Percentiles rank a stretch among this genome's conserved stretches.
Conservation (phyloP, 179 eudicot genomes). For the Silene noctiflora region DNA sequence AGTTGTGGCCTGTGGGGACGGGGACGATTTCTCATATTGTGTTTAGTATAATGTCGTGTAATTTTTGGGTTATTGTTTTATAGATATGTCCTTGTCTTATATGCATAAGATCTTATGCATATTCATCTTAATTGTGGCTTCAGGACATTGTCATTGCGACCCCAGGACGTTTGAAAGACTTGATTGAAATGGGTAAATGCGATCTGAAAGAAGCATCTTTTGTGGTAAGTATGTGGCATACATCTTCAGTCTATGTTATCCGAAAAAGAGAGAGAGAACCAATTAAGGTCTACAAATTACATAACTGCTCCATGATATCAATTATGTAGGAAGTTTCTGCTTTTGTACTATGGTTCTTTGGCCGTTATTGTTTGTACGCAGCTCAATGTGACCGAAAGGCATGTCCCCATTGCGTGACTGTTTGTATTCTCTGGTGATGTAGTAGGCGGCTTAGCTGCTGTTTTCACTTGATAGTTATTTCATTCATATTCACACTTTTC, state of each 20-base stretch:
- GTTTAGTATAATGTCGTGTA: background rate
- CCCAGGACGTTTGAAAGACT: slow-evolving; percentile 93
- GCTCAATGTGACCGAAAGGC: background rate
- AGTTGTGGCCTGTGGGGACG: background rate
- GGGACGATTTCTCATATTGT: background rate
- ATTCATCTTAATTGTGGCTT: slow-evolving; percentile 21
- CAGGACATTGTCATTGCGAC: slow-evolving; percentile 98
- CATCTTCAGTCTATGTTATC: background rate
- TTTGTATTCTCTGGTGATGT: background rate
- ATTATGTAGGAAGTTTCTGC: background rate
- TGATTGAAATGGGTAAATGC: slow-evolving; percentile 86
- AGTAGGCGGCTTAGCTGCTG: background rate
- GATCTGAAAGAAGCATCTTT: slow-evolving; percentile 69
- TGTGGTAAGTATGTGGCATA: slow-evolving; percentile 58
- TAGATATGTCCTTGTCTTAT: background rate
- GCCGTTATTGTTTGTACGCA: background rate
- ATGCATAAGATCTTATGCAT: slow-evolving; percentile 10
- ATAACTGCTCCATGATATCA: background rate
- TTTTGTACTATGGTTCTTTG: background rate
- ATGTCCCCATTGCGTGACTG: background rate
- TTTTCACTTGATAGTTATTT: background rate
- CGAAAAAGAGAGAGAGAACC: background rate
- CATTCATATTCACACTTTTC: background rate
- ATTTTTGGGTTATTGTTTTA: background rate
- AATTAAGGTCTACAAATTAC: background rate